Conservation (phyloP, 1,284 basidiomycete species). For the Ceratobasidium sp. region DNA sequence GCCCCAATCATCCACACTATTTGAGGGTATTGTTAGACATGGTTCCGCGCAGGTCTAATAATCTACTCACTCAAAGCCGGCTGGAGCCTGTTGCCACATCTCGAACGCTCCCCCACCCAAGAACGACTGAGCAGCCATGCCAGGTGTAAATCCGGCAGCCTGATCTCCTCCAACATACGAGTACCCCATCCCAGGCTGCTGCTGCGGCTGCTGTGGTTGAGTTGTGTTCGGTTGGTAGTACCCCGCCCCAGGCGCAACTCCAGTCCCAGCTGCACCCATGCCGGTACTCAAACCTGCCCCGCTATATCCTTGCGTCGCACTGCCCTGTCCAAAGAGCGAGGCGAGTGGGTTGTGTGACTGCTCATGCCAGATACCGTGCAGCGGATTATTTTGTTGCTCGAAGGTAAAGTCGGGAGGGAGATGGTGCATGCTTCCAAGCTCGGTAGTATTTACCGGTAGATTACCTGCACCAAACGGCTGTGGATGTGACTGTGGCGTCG, state of each 20-base stretch:
- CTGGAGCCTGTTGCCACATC: slow-evolving; percentile 49
- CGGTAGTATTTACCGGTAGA: slow-evolving; percentile 28
- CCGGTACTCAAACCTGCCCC: not conserved
- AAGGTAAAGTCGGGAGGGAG: slow-evolving; percentile 36
- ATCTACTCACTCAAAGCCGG: slow-evolving; percentile 49
- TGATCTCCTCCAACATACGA: slow-evolving; percentile 24
- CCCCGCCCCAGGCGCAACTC: slow-evolving; percentile 17
- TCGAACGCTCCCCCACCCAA: slow-evolving; percentile 47
- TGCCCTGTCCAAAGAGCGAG: slow-evolving; percentile 22
- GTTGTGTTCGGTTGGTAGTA: slow-evolving; percentile 13
- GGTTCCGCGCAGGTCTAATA: not conserved
- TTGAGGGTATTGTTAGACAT: not conserved
- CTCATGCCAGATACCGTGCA: slow-evolving; percentile 43
- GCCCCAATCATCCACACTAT: slow-evolving; percentile 50
- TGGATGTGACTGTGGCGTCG: slow-evolving; percentile 52
- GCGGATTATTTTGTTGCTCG: slow-evolving; percentile 40
- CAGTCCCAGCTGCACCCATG: not conserved
- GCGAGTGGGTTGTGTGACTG: slow-evolving; percentile 41
- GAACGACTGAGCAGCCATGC: slow-evolving; percentile 39
- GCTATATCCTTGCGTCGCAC: slow-evolving; percentile 1
- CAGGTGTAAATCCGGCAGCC: slow-evolving; percentile 10
- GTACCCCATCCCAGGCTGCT: slow-evolving; percentile 18
- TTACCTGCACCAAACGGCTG: slow-evolving; percentile 48
- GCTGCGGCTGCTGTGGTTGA: slow-evolving; percentile 13
- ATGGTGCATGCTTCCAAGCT: slow-evolving; percentile 40